These are phyloP conservation scores for Penicillium sp. DNA, from an alignment of 2,329 filamentous ascomycete species.

Conservation along the genomic window DNA sequence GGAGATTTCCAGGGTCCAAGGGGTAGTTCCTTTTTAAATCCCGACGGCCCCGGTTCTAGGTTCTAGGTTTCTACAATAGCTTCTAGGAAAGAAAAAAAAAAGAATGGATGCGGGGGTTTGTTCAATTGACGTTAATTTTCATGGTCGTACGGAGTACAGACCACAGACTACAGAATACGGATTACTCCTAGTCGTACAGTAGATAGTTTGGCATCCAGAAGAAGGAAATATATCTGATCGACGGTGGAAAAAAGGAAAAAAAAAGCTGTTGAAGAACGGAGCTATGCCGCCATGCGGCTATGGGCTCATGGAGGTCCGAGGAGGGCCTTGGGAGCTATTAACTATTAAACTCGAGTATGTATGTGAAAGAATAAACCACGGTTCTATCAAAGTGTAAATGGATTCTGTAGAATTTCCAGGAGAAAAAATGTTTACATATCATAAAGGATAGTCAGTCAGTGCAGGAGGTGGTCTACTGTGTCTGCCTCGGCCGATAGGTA, in stretches of 20 bases:
- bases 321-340: neutral
- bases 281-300: too few relatives aligned
- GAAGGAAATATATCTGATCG: neutral
- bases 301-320: too few relatives aligned
- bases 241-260: neutral
- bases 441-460: too few relatives aligned
- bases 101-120: neutral
- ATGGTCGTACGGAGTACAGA: too few relatives aligned
- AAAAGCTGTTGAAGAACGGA: neutral
- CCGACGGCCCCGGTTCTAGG: neutral
- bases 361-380: neutral
- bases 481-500: too few relatives aligned
- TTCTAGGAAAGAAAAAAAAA: too few relatives aligned
- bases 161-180: too few relatives aligned
- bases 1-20: slow-evolving; percentile 15
- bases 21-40: slow-evolving; percentile 1
- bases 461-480: too few relatives aligned
- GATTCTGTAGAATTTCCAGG: too few relatives aligned
- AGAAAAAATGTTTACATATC: too few relatives aligned
- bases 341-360: neutral
- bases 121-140: neutral
- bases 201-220: neutral
- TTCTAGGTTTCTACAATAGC: neutral
- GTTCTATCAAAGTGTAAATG: neutral
- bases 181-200: neutral